A percentile compares a stretch with the other conserved stretches of the same genome.
Conservation (phyloP, 495 filamentous ascomycete genomes). For the Hapsidospora chrysogenum region DNA sequence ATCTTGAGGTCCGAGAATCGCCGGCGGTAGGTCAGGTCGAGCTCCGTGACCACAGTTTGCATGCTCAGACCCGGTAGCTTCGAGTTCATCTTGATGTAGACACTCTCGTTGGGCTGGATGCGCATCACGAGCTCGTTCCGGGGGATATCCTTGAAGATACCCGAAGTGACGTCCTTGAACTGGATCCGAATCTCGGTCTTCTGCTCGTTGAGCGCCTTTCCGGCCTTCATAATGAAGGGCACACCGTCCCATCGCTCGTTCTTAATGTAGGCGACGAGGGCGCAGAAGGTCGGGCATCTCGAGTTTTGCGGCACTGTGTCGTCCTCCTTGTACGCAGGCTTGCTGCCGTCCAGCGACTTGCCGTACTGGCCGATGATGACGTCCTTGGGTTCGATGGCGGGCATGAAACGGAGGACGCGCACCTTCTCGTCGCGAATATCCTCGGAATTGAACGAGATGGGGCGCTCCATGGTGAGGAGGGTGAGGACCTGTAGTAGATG, state of each 20-base stretch:
- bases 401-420: slow-evolving; percentile 83
- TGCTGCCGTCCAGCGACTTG: slow-evolving; percentile 88
- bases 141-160: slow-evolving; percentile 99
- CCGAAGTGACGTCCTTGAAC: slow-evolving; percentile 97
- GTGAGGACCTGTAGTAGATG: slow-evolving; percentile 94
- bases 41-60: slow-evolving; percentile 98
- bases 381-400: slow-evolving; percentile 95
- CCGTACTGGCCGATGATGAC: slow-evolving; percentile 99
- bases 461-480: slow-evolving; percentile 93
- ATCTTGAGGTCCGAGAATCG: slow-evolving; percentile 99
- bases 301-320: slow-evolving; percentile 96
- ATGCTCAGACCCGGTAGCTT: slow-evolving; percentile 97
- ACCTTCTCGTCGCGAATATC: slow-evolving; percentile 99
- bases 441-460: slow-evolving; percentile 94
- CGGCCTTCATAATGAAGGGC: slow-evolving; percentile 98
- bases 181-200: slow-evolving; percentile 99
- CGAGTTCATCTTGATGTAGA: slow-evolving; percentile 99
- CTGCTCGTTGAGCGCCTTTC: slow-evolving; percentile 98
- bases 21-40: slow-evolving; percentile 94
- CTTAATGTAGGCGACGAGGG: slow-evolving; percentile 94
- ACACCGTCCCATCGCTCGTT: slow-evolving; percentile 99
- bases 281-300: slow-evolving; percentile 94
- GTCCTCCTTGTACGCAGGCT: slow-evolving; percentile 97
- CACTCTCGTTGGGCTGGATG: slow-evolving; percentile 97
- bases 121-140: slow-evolving; percentile 99